Conservation (phyloP, 2,329 filamentous ascomycete genomes). For the Akanthomyces uredinophilus region DNA sequence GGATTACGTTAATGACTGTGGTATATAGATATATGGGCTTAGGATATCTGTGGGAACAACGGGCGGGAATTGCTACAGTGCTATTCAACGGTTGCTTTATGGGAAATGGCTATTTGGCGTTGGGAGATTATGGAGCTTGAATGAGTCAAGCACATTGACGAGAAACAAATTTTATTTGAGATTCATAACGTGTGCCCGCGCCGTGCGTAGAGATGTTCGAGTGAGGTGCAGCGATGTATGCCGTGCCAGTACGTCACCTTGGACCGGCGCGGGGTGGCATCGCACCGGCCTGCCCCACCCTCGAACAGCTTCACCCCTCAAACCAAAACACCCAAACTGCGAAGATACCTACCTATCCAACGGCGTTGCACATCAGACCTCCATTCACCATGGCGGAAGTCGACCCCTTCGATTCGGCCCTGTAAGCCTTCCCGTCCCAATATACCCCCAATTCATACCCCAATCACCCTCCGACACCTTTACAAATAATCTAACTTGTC, state of each 20-base stretch:
- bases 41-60: background rate
- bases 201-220: too few species aligned
- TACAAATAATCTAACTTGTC: background rate
- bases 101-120: background rate
- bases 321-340: slow-evolving; percentile 3
- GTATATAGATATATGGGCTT: background rate
- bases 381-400: slow-evolving; percentile 41
- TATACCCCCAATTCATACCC: background rate
- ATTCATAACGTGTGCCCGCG: background rate
- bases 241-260: slow-evolving; percentile 6
- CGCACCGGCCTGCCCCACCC: slow-evolving; percentile 1
- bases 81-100: background rate
- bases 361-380: background rate
- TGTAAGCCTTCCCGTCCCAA: slow-evolving; percentile 46
- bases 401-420: slow-evolving; percentile 70
- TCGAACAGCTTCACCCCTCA: slow-evolving; percentile 1
- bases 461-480: background rate
- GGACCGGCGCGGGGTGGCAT: background rate
- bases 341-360: background rate
- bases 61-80: background rate
- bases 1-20: background rate
- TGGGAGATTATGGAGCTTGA: background rate
- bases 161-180: background rate
- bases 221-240: background rate
- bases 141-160: background rate